Evolutionary conservation across 768 basidiomycete species (phyloP).

Genomic region (Hericium alpestre): DNA sequence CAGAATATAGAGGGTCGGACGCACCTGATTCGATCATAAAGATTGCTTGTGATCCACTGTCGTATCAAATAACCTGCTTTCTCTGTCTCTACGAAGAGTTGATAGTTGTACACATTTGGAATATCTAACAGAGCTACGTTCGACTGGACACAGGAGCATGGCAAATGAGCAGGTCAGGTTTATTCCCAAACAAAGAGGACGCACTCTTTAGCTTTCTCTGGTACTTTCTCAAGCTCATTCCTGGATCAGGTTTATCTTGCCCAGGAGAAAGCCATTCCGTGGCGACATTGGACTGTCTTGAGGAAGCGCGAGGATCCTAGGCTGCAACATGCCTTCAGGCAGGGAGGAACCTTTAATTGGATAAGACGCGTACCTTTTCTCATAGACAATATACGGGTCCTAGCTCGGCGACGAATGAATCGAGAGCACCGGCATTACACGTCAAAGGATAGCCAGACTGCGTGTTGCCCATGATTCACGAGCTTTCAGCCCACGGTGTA

Average conservation of each 20-base stretch:
- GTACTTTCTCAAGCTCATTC: constrained; percentile 64
- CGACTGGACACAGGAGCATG: constrained; percentile 37
- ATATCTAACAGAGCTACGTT: constrained; percentile 72
- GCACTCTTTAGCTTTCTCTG: constrained; percentile 69
- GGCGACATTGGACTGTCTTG: constrained; percentile 78
- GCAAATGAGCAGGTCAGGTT: not conserved
- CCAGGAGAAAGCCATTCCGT: constrained; percentile 74
- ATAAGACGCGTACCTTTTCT: constrained; percentile 62
- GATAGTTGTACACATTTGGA: constrained; percentile 82
- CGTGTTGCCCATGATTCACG: constrained; percentile 57
- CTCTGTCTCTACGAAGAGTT: constrained; percentile 87
- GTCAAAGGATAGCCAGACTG: constrained; percentile 63
- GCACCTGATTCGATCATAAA: constrained; percentile 96
- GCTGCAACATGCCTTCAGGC: constrained; percentile 24
- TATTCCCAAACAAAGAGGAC: constrained; percentile 4
- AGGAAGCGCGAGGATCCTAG: constrained; percentile 62
- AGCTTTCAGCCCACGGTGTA: too few relatives aligned
- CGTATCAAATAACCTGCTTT: constrained; percentile 91
- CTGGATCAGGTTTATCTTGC: constrained; percentile 95
- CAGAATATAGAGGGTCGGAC: constrained; percentile 13
- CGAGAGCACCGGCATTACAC: constrained; percentile 69
- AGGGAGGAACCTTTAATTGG: not conserved
- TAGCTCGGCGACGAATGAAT: constrained; percentile 85
- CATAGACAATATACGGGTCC: constrained; percentile 81
- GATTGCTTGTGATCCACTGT: constrained; percentile 88